These are phyloP conservation scores for Hortaea werneckii DNA, from an alignment of 2,329 filamentous ascomycete genomes.

Conservation along the genomic window DNA sequence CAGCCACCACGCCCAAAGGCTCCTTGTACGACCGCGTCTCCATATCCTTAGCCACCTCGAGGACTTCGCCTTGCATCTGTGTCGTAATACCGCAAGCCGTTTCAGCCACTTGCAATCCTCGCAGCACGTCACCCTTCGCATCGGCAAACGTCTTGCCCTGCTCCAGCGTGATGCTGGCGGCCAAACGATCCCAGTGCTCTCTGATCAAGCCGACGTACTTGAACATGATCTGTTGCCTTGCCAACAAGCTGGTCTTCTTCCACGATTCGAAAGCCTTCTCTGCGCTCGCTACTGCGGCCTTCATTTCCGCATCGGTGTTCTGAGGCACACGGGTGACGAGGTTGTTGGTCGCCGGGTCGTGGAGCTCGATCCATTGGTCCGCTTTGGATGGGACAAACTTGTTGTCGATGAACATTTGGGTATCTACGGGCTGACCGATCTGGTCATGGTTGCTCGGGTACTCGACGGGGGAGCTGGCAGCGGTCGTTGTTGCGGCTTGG, in stretches of 20 bases:
- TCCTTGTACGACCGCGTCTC: conserved; percentile 75
- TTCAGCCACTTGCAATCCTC: conserved; percentile 76
- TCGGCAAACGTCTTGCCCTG: conserved; percentile 84
- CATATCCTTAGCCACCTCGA: conserved; percentile 85
- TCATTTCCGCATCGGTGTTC: conserved; percentile 67
- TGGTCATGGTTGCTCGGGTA: conserved; percentile 65
- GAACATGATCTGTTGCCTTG: conserved; percentile 79
- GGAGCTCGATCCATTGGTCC: conserved; percentile 64
- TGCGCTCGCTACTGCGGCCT: conserved; percentile 64
- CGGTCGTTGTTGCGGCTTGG: conserved; percentile 38
- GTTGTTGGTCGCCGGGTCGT: conserved; percentile 79
- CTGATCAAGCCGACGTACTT: conserved; percentile 69
- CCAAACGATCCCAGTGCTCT: conserved; percentile 75
- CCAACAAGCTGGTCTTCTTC: conserved; percentile 61
- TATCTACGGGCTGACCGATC: conserved; percentile 57
- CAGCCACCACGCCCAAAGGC: conserved; percentile 69
- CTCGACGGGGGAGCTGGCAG: conserved; percentile 38
- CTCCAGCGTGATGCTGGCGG: conserved; percentile 76
- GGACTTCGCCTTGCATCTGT: conserved; percentile 70
- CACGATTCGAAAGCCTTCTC: conserved; percentile 65
- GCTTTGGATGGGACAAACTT: conserved; percentile 59
- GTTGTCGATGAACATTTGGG: conserved; percentile 75
- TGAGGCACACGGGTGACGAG: conserved; percentile 74
- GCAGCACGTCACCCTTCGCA: conserved; percentile 69
- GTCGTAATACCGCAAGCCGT: conserved; percentile 71